phyloP scores from a whole-genome alignment of 202 grass and related monocot genomes.

The Tripidium arundinaceum region DNA sequence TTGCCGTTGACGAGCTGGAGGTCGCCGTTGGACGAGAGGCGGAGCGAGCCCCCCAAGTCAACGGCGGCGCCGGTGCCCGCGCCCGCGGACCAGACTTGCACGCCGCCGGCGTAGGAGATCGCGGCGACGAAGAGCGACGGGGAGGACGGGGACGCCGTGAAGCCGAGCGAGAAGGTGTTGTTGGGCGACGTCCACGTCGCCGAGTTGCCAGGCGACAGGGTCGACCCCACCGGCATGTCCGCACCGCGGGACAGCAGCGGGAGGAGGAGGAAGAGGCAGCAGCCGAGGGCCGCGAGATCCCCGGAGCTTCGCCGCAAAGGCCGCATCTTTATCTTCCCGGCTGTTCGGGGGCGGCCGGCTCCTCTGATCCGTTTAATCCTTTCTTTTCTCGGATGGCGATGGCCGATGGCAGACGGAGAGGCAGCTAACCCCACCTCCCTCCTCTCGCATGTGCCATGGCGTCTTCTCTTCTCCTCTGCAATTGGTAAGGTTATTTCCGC shows the following conservation, averaged over 20 bases:
- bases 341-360: background rate
- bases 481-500: background rate
- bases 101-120: slow-evolving; percentile 54
- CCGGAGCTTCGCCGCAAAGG: background rate
- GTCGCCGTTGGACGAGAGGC: slow-evolving; percentile 52
- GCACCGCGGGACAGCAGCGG: slow-evolving; percentile 32
- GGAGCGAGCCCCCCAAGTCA: slow-evolving; percentile 59
- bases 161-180: slow-evolving; percentile 57
- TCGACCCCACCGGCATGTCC: slow-evolving; percentile 56
- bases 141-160: slow-evolving; percentile 44
- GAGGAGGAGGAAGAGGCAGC: slow-evolving; percentile 22
- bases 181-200: slow-evolving; percentile 54
- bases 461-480: background rate
- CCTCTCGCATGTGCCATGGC: background rate
- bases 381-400: background rate
- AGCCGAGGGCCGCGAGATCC: background rate
- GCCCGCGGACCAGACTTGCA: slow-evolving; percentile 67
- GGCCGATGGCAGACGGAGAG: background rate
- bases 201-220: slow-evolving; percentile 40
- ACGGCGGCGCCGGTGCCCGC: slow-evolving; percentile 47
- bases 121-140: slow-evolving; percentile 69
- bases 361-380: background rate
- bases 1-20: slow-evolving; percentile 70
- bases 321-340: slow-evolving; percentile 54
- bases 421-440: background rate